Percentiles rank a stretch among this genome's conserved stretches.
phyloP scores from a whole-genome alignment of 768 basidiomycete genomes.

The Mycena polygramma region DNA sequence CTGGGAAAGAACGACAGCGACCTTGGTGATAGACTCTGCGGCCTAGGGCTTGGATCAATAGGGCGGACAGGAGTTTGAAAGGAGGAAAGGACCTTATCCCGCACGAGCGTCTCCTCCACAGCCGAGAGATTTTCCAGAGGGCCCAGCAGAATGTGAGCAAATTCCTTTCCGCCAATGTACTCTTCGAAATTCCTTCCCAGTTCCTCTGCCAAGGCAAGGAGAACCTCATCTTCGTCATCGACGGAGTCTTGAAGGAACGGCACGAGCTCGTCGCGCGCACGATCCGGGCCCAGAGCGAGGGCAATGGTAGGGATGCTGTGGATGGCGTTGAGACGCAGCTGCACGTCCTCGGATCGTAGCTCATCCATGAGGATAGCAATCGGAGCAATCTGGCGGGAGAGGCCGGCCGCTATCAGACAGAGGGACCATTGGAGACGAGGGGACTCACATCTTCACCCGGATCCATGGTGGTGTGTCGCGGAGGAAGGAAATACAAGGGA shows the following conservation, averaged over 20 bases:
- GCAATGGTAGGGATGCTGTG: slow-evolving; percentile 98
- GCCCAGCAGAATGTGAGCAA: slow-evolving; percentile 89
- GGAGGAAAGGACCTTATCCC: slow-evolving; percentile 84
- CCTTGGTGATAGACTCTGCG: slow-evolving; percentile 94
- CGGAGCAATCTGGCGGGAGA: slow-evolving; percentile 78
- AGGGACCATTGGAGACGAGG: slow-evolving; percentile 21
- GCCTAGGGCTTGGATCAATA: slow-evolving; percentile 66
- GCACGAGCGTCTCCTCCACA: slow-evolving; percentile 97
- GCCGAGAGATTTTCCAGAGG: slow-evolving; percentile 96
- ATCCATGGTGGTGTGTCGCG: slow-evolving; percentile 65
- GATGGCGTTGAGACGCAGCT: slow-evolving; percentile 95
- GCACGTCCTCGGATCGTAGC: slow-evolving; percentile 96
- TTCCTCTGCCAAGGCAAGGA: slow-evolving; percentile 96
- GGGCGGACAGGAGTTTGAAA: slow-evolving; percentile 28
- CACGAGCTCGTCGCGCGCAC: slow-evolving; percentile 94
- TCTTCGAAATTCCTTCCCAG: slow-evolving; percentile 93
- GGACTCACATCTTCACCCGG: slow-evolving; percentile 77
- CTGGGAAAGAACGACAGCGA: slow-evolving; percentile 82
- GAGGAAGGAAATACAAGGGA: slow-evolving; percentile 8
- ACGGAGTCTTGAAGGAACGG: slow-evolving; percentile 99
- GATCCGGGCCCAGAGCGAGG: slow-evolving; percentile 93
- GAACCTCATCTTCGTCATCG: slow-evolving; percentile 98
- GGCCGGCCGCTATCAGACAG: slow-evolving; percentile 17
- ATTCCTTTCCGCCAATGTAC: slow-evolving; percentile 91
- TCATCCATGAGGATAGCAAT: slow-evolving; percentile 99